These are phyloP conservation scores for Biscogniauxia mediterranea DNA, from an alignment of 2,329 filamentous ascomycete species.

Conservation along the genomic window DNA sequence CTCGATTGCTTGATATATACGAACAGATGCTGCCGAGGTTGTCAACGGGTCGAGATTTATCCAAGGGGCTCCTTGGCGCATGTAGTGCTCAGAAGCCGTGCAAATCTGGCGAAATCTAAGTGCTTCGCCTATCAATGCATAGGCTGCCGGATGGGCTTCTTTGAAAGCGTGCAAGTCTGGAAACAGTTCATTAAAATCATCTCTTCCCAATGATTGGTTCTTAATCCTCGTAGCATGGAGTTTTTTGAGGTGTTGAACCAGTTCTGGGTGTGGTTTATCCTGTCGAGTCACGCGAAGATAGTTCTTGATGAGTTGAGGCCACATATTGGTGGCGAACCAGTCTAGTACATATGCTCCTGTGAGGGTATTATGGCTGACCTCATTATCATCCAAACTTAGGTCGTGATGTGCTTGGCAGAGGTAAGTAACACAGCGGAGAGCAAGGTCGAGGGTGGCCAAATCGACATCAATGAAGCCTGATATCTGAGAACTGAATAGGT, in stretches of 20 bases:
- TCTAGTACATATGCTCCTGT: neutral
- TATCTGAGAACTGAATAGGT: too few relatives aligned
- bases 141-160: neutral
- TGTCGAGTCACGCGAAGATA: neutral
- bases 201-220: too few relatives aligned
- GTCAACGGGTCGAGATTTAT: conserved; percentile 5
- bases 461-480: conserved; percentile 5
- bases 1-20: neutral
- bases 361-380: neutral
- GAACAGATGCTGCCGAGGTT: neutral
- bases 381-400: neutral
- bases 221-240: too few relatives aligned
- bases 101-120: conserved; percentile 1
- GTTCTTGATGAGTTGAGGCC: neutral
- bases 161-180: neutral
- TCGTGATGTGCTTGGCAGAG: conserved; percentile 2
- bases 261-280: too few relatives aligned
- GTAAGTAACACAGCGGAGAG: conserved; percentile 1
- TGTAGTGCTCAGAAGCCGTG: neutral
- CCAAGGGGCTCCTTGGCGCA: neutral
- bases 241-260: too few relatives aligned
- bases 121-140: neutral
- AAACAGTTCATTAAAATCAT: too few relatives aligned
- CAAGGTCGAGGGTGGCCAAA: conserved; percentile 4
- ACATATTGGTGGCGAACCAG: conserved; percentile 1